phyloP scores from a whole-genome alignment of 2,329 filamentous ascomycete species.

The Trichoderma sp. region DNA sequence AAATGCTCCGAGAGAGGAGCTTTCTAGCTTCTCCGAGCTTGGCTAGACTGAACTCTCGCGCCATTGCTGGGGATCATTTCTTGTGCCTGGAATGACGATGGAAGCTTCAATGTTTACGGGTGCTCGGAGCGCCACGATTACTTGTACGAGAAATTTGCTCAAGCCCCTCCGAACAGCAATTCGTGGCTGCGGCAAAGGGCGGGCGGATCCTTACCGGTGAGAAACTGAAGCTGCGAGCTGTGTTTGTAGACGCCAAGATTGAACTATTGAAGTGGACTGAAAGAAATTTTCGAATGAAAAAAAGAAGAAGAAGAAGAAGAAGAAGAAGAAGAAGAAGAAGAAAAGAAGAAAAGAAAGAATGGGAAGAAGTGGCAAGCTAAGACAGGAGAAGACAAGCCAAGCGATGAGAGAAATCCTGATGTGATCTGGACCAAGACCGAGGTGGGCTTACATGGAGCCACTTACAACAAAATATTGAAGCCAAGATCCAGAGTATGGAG shows the following conservation, averaged over 20 bases:
- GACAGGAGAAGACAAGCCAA: neutral
- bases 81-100: neutral
- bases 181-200: neutral
- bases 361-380: neutral
- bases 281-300: neutral
- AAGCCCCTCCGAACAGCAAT: neutral
- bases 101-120: neutral
- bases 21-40: neutral
- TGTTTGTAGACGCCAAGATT: neutral
- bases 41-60: neutral
- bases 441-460: neutral
- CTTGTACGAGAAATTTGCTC: neutral
- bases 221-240: neutral
- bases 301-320: neutral
- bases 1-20: neutral
- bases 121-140: neutral
- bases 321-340: neutral
- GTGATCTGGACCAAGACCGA: neutral
- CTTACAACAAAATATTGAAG: neutral
- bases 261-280: neutral
- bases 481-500: neutral
- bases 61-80: neutral
- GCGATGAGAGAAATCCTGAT: neutral
- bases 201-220: neutral
- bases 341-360: neutral